phyloP scores from a whole-genome alignment of 768 basidiomycete species.

The Termitomyces sp. region DNA sequence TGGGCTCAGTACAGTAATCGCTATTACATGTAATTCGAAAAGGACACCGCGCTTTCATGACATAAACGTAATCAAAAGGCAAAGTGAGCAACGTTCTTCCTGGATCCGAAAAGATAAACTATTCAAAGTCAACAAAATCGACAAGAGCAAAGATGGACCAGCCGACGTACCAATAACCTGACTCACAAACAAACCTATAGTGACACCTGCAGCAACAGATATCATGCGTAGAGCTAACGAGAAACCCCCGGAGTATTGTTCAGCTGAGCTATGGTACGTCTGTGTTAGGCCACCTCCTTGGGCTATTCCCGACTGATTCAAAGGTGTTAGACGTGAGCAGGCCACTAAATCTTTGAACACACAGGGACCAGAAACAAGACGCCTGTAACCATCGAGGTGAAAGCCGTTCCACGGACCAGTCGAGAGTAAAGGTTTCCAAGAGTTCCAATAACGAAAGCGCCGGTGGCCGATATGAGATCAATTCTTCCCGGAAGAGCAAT shows the following conservation, averaged over 20 bases:
- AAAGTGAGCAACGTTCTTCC: slow-evolving; percentile 72
- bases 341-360: slow-evolving; percentile 23
- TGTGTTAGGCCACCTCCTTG: slow-evolving; percentile 69
- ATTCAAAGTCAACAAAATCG: background rate
- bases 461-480: slow-evolving; percentile 74
- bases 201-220: slow-evolving; percentile 80
- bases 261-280: slow-evolving; percentile 55
- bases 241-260: slow-evolving; percentile 76
- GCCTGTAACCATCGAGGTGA: slow-evolving; percentile 91
- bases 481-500: slow-evolving; percentile 60
- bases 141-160: background rate
- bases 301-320: slow-evolving; percentile 64
- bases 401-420: slow-evolving; percentile 73
- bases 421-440: slow-evolving; percentile 82
- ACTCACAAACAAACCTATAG: slow-evolving; percentile 79
- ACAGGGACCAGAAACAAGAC: slow-evolving; percentile 89
- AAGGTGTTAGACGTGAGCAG: background rate
- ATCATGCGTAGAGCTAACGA: slow-evolving; percentile 81
- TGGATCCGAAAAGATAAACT: slow-evolving; percentile 73
- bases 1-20: slow-evolving; percentile 16
- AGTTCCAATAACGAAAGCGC: slow-evolving; percentile 75
- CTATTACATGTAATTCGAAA: slow-evolving; percentile 4
- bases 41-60: background rate
- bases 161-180: slow-evolving; percentile 52
- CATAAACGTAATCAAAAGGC: slow-evolving; percentile 50